Evolutionary conservation across 768 basidiomycete species (phyloP).

Genomic region (Collybiopsis luxurians): DNA sequence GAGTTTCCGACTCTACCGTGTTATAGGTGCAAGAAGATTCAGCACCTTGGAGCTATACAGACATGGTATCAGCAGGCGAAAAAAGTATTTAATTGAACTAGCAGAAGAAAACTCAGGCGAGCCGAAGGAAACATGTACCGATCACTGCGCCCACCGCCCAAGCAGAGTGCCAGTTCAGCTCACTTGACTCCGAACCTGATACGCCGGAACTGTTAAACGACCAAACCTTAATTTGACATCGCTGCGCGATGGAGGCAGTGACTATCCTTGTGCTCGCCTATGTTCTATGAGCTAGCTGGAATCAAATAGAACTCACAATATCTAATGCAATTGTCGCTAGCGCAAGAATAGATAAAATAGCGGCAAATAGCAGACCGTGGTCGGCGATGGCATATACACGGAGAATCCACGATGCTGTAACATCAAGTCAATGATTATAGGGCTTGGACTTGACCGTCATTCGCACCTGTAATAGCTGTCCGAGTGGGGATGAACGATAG

Average conservation of each 20-base stretch:
- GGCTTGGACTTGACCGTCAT: neutral
- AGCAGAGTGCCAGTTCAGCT: no score
- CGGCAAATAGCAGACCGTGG: neutral
- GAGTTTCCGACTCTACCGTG: no score
- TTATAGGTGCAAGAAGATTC: no score
- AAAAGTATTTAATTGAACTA: no score
- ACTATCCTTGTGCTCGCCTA: neutral
- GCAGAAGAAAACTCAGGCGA: no score
- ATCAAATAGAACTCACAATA: neutral
- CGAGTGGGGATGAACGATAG: neutral
- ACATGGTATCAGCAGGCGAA: no score
- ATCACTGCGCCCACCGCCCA: no score
- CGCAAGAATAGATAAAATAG: neutral
- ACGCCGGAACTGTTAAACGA: no score
- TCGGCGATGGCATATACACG: neutral
- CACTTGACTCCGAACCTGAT: no score
- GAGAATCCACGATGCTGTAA: neutral
- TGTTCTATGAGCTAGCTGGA: neutral
- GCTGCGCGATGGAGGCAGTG: neutral
- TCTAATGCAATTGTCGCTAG: neutral
- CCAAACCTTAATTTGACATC: neutral
- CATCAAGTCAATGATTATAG: no score
- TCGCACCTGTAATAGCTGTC: neutral
- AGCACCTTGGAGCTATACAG: no score
- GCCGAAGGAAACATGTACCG: no score